phyloP scores from a whole-genome alignment of 331 rosid genomes.

The Arachis monticola region DNA sequence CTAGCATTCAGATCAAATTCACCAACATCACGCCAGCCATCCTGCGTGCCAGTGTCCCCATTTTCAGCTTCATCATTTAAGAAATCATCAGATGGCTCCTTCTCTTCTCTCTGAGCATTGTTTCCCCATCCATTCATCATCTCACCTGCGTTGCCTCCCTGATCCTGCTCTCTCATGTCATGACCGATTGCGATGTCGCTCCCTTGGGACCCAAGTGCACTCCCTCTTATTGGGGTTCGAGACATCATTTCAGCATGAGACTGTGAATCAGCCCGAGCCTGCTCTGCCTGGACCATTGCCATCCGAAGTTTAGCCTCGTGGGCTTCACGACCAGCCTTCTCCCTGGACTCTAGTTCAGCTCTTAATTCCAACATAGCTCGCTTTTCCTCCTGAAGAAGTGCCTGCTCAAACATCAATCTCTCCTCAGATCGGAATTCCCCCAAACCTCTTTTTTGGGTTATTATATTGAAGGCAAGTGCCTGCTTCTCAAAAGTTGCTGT shows the following conservation, averaged over 20 bases:
- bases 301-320: slow-evolving; percentile 80
- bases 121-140: slow-evolving; percentile 94
- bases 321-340: slow-evolving; percentile 87
- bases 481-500: slow-evolving; percentile 97
- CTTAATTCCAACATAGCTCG: slow-evolving; percentile 69
- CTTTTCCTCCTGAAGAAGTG: slow-evolving; percentile 91
- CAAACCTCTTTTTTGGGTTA: slow-evolving; percentile 71
- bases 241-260: slow-evolving; percentile 85
- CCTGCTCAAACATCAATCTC: slow-evolving; percentile 95
- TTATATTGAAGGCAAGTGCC: slow-evolving; percentile 90
- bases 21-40: slow-evolving; percentile 90
- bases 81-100: slow-evolving; percentile 92
- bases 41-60: slow-evolving; percentile 81
- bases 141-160: slow-evolving; percentile 63
- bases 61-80: slow-evolving; percentile 92
- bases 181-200: slow-evolving; percentile 58
- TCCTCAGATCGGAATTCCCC: slow-evolving; percentile 99
- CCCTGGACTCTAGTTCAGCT: slow-evolving; percentile 84
- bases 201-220: slow-evolving; percentile 78
- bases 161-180: slow-evolving; percentile 76
- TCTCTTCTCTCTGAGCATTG: slow-evolving; percentile 79
- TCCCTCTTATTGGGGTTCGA: slow-evolving; percentile 77
- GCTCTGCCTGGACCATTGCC: slow-evolving; percentile 88
- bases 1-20: slow-evolving; percentile 91
- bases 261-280: slow-evolving; percentile 75